Percentiles rank a stretch among this genome's conserved stretches.
Conservation (phyloP, 306 rosid genomes). For the Corylus americana region DNA sequence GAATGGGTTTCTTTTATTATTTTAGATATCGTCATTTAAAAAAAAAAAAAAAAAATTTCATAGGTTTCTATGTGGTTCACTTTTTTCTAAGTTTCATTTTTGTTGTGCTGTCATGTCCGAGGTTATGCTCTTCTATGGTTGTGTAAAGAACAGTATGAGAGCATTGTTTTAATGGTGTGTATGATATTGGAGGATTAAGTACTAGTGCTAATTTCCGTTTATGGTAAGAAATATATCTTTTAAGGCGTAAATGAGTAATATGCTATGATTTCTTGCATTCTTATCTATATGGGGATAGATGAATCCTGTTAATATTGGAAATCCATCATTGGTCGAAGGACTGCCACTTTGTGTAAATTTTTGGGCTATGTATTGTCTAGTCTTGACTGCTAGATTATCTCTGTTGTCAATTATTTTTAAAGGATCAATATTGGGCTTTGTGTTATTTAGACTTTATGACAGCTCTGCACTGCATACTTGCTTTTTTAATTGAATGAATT, state of each 20-base stretch:
- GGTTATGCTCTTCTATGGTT: neutral
- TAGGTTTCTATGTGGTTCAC: neutral
- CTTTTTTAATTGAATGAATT: neutral
- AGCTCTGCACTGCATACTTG: neutral
- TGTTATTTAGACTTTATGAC: neutral
- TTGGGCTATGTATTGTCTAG: neutral
- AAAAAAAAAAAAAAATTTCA: neutral
- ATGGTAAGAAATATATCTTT: neutral
- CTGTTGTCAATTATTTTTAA: neutral
- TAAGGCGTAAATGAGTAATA: neutral
- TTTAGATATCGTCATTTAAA: neutral
- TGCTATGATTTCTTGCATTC: neutral
- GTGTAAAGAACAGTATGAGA: neutral
- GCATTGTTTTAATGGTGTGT: neutral
- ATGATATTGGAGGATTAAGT: neutral
- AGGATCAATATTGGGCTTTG: neutral
- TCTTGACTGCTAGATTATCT: neutral
- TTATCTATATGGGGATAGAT: neutral
- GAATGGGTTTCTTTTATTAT: neutral
- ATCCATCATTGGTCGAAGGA: neutral
- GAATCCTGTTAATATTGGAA: neutral
- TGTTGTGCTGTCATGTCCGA: neutral
- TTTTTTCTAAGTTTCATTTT: neutral
- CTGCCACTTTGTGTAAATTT: neutral
- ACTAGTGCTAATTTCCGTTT: neutral